Conservation (phyloP, 2,329 filamentous ascomycete species). For the Biscogniauxia sp. region DNA sequence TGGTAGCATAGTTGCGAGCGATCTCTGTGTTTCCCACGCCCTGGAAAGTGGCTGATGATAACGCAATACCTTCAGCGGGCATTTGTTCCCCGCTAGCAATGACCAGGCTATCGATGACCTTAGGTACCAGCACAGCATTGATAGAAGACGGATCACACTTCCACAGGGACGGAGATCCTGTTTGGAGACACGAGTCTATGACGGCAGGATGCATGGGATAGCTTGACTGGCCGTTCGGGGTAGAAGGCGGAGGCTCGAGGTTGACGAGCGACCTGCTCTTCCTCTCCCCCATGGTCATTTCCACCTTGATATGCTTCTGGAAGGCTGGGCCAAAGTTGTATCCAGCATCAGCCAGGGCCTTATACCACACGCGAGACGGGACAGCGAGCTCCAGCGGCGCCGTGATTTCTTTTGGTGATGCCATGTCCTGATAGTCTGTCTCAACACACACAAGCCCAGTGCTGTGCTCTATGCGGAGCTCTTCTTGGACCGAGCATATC, state of each 20-base stretch:
- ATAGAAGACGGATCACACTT: slow-evolving; percentile 11
- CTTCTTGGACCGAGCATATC: no score
- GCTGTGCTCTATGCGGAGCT: no score
- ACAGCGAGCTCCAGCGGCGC: no score
- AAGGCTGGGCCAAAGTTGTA: slow-evolving; percentile 27
- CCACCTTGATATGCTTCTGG: slow-evolving; percentile 15
- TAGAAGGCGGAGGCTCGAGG: slow-evolving; percentile 16
- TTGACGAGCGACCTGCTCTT: slow-evolving; percentile 10
- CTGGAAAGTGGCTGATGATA: neutral
- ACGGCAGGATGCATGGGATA: slow-evolving; percentile 27
- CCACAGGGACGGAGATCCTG: slow-evolving; percentile 5
- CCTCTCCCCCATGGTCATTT: slow-evolving; percentile 15
- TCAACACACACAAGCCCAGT: slow-evolving; percentile 21
- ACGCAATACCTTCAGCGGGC: neutral
- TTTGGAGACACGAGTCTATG: slow-evolving; percentile 25
- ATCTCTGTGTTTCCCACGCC: slow-evolving; percentile 15
- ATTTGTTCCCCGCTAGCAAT: slow-evolving; percentile 7
- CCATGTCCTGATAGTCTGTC: slow-evolving; percentile 2
- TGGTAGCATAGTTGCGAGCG: slow-evolving; percentile 9
- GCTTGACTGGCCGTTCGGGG: slow-evolving; percentile 20
- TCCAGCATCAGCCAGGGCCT: slow-evolving; percentile 27
- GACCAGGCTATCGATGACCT: slow-evolving; percentile 12
- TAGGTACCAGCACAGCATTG: slow-evolving; percentile 12
- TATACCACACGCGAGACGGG: slow-evolving; percentile 27
- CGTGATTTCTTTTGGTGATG: neutral